phyloP scores from a whole-genome alignment of 192 early-diverging fungal genomes.

The Coemansia sp. region DNA sequence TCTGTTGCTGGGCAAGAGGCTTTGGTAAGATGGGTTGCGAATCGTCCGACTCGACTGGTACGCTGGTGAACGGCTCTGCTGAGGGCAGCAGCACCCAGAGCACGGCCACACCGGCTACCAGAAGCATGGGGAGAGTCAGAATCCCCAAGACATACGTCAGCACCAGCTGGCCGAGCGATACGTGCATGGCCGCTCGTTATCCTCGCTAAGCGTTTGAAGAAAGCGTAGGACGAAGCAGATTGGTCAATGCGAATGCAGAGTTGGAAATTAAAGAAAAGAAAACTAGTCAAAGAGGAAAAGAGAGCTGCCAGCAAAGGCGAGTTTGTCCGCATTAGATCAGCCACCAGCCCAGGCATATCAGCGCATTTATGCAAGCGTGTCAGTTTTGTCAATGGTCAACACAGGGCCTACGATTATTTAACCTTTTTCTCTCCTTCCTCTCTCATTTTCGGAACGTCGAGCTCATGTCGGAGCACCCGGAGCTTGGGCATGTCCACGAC shows the following conservation, averaged over 20 bases:
- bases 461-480: neutral
- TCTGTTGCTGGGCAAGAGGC: neutral
- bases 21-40: no score
- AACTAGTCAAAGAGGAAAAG: no score
- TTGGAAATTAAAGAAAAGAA: no score
- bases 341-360: no score
- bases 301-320: no score
- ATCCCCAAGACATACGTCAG: constrained; percentile 48
- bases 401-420: no score
- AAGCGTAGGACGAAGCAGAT: no score
- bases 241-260: neutral
- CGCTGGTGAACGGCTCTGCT: neutral
- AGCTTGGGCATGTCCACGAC: neutral
- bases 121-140: constrained; percentile 36
- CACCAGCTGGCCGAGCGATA: constrained; percentile 24
- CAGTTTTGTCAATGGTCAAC: neutral
- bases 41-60: neutral
- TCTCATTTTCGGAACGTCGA: neutral
- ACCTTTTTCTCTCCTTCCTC: neutral
- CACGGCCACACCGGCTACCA: constrained; percentile 17
- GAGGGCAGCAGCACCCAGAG: constrained; percentile 32
- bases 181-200: constrained; percentile 2
- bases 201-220: neutral
- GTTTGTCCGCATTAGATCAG: no score
- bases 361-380: neutral